Evolutionary conservation across 2,329 filamentous ascomycete species (phyloP).

Genomic region (Zymoseptoria tritici): DNA sequence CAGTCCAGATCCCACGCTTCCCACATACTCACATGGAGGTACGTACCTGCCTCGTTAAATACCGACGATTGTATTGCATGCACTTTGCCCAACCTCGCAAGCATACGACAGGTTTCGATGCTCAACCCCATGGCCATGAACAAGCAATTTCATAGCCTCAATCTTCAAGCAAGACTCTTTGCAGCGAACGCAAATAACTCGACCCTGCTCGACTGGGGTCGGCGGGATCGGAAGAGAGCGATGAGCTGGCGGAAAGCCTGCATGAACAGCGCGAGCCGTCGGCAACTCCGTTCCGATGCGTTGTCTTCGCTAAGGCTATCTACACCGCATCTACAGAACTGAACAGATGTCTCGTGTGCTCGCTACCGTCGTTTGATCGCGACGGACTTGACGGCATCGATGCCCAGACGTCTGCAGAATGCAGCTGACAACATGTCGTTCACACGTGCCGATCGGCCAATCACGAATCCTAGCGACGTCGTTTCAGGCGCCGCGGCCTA

Average conservation of each 20-base stretch:
- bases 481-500: neutral
- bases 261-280: neutral
- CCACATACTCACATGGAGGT: neutral
- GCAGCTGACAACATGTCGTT: neutral
- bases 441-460: neutral
- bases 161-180: neutral
- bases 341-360: neutral
- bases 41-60: neutral
- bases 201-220: neutral
- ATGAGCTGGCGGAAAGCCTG: neutral
- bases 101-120: neutral
- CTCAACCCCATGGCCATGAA: neutral
- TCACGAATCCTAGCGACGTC: neutral
- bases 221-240: neutral
- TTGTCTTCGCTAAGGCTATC: neutral
- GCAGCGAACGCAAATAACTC: neutral
- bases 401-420: neutral
- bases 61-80: neutral
- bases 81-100: neutral
- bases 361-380: neutral
- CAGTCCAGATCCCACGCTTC: neutral
- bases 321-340: neutral
- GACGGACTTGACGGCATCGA: neutral
- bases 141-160: neutral
- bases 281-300: neutral